phyloP scores from a whole-genome alignment of 176 grass and related monocot genomes.

The Oropetium thomaeum region DNA sequence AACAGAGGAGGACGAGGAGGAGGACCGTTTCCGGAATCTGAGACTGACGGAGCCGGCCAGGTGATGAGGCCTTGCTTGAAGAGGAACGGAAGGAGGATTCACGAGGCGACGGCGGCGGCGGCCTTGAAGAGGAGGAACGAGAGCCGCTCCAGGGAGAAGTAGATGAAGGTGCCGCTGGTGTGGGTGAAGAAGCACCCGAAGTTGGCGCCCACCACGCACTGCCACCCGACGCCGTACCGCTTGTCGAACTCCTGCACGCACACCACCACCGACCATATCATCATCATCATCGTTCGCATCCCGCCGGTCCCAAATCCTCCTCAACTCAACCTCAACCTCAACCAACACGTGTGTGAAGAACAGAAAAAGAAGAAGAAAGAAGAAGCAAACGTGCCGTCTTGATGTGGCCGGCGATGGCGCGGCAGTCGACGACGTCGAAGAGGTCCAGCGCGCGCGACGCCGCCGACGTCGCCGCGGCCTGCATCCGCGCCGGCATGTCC shows the following conservation, averaged over 20 bases:
- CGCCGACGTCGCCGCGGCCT: conserved; percentile 57
- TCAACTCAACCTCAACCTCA: no score
- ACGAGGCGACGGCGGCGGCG: conserved; percentile 12
- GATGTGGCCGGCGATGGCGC: conserved; percentile 79
- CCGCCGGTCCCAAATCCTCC: no score
- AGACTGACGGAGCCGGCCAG: no score
- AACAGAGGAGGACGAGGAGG: background rate
- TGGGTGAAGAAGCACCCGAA: conserved; percentile 96
- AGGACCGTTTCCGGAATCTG: no score
- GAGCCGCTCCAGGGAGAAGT: conserved; percentile 82
- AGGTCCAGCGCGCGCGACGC: conserved; percentile 79
- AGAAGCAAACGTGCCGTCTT: conserved; percentile 36
- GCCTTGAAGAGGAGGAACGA: conserved; percentile 84
- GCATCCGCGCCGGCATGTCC: conserved; percentile 89
- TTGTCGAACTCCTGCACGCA: conserved; percentile 74
- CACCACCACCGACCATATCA: background rate
- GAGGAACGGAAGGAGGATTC: background rate
- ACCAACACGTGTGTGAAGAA: no score
- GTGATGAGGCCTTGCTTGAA: no score
- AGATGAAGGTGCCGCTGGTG: conserved; percentile 77
- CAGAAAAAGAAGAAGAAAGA: background rate
- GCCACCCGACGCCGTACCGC: conserved; percentile 77
- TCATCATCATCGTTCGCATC: no score
- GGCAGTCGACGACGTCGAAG: conserved; percentile 91
- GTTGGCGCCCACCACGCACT: conserved; percentile 85